Base-by-base conservation (phyloP, 768 basidiomycete genomes). In the Trametes elegans region DNA sequence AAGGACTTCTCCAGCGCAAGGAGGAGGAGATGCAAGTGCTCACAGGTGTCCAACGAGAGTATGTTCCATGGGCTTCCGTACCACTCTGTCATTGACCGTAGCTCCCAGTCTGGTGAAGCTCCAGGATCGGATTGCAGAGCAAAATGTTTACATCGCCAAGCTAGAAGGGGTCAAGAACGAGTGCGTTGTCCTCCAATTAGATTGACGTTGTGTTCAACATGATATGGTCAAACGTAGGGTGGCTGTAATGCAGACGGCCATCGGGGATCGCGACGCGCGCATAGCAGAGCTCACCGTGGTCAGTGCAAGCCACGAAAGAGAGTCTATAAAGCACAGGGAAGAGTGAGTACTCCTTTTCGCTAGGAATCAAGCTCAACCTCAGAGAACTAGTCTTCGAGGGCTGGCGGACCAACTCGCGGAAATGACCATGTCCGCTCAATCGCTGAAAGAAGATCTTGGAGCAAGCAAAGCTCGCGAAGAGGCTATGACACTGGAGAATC, bases 11-110 rank as follows among this genome's bases (percentile, higher is more conserved):
- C 7, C n/a, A 29, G 11, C 11, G 38, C n/a, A 60, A 65, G 35
- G 48, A 55, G 7, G 34, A 26, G 7, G 58, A 61, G 18, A 31
- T 65, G 3, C 50, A 58, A 27, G 21, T n/a, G 9, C 24, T 64
- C 23, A 4, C 29, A 0, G n/a, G 4, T 7, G 51, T 60, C 10
- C 48, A 55, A n/a, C 2, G 36, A 8, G 53, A 64, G 64, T 63
- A 45, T 10, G 62, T 32, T 8, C 19, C 11, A 11, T 35, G 26
- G n/a, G n/a, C n/a, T 16, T 14, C 16, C 4, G 7, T 16, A 14
- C 3, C 28, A 6, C 21, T 1, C 6, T 38, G 18, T 46, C 44
- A 39, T 39, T 11, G 3, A 9, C 11, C 26, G 23, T 13, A 5
- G 34, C 3, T 27, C 57, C 13, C 26, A 55, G 38, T 44, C 51